A percentile compares a stretch with the other conserved stretches of the same genome.
phyloP scores from a whole-genome alignment of 1,284 basidiomycete genomes.

The Hemileia vastatrix region DNA sequence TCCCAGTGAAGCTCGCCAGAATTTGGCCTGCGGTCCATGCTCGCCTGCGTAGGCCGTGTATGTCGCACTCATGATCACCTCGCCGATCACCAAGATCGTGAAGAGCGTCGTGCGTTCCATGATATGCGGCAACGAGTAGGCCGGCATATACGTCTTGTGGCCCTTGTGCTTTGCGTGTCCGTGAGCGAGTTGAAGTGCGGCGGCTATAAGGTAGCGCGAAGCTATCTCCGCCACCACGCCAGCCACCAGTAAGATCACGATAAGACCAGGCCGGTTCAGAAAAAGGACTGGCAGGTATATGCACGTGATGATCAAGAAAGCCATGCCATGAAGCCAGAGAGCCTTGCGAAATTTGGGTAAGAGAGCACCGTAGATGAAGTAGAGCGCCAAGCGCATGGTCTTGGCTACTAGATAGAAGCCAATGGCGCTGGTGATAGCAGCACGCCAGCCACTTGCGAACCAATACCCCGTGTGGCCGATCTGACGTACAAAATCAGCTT shows the following conservation, averaged over 20 bases:
- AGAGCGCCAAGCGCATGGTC: constrained; percentile 29
- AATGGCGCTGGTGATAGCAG: constrained; percentile 31
- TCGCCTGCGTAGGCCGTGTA: too few species aligned
- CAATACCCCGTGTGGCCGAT: too few species aligned
- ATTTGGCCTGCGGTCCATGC: too few species aligned
- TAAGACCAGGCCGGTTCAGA: constrained; percentile 23
- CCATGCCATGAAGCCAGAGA: constrained; percentile 33
- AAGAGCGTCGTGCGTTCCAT: constrained; percentile 35
- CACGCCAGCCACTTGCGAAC: constrained; percentile 28
- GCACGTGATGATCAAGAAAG: constrained; percentile 27
- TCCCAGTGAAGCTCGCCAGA: too few species aligned
- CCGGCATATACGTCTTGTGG: too few species aligned
- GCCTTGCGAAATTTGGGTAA: constrained; percentile 38
- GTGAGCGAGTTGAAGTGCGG: constrained; percentile 30
- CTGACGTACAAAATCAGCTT: too few species aligned
- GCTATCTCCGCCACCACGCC: constrained; percentile 34
- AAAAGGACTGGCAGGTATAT: constrained; percentile 36
- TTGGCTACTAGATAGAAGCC: constrained; percentile 38
- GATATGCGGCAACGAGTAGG: neutral
- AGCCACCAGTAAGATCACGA: constrained; percentile 29
- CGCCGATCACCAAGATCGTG: constrained; percentile 38
- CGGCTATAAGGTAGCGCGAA: constrained; percentile 29
- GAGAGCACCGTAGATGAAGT: constrained; percentile 34
- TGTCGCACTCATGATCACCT: constrained; percentile 30
- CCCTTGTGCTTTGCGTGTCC: constrained; percentile 24